Base-by-base conservation (phyloP, 2,329 filamentous ascomycete genomes). In the Didymella sp. region DNA sequence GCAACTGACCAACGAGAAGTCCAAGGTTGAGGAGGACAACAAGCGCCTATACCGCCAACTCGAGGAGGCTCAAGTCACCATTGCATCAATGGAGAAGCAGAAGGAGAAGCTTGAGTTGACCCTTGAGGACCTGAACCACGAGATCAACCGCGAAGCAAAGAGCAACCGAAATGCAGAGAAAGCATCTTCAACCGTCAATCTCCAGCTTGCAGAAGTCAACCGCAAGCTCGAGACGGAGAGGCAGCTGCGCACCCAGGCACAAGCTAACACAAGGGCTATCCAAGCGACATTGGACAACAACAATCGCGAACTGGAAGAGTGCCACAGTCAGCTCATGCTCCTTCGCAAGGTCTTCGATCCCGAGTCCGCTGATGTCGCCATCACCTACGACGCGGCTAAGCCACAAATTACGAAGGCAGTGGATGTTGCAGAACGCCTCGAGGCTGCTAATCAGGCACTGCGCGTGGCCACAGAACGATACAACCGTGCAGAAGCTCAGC, bases 41-140 rank as follows among this genome's bases (percentile, higher is more conserved):
- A 85, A 85, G 73, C 90, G 89, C 65, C 83, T 97, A 15, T 86
- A 89, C 71, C 90, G 91, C 67, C 91, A 97, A 72, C 83, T 97
- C 12, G 92, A 90, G 54, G 93, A 97, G 64, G 84, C 90, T 6
- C 94, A 97, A 68, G 77, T 97, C 22, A 87, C 87, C 5, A 87
- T 96, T 62, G 90, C 90, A 0, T 90, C 91, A 1, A 79, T 97
- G 7, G 92, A 97, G 74, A 98, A 98, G 81, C 92, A 95, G 75
- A 90, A 95, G 49, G 94, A 98, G 77, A 97, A 97, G 77, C 82
- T 98, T 25, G 86, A 92, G 48, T 84, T 98, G 38, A 92, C 85
- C 68, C 78, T 98, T 8, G 94, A 99, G 73, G 94, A 99, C 73
- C 81, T 97, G 31, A 96, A 92, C 66, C 94, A 98, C 67, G 92